A percentile compares a stretch with the other conserved stretches of the same genome.
phyloP scores from a whole-genome alignment of 441 rosid genomes.

The Viola pubescens region DNA sequence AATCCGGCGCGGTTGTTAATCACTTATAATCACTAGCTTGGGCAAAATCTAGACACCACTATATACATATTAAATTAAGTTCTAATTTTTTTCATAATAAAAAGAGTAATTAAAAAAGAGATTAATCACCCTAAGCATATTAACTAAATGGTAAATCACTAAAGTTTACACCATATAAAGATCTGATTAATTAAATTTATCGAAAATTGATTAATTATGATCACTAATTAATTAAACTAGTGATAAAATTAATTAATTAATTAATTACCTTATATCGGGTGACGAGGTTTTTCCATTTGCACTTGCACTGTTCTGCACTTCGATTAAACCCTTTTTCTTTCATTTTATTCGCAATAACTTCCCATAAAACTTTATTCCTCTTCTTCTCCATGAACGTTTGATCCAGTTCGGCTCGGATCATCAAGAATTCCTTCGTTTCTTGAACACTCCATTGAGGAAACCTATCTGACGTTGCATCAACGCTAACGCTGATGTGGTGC shows the following conservation, averaged over 20 bases:
- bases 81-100: no score
- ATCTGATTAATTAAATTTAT: no score
- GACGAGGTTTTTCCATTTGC: conserved; percentile 98
- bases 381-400: conserved; percentile 88
- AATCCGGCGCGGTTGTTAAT: no score
- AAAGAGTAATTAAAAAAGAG: no score
- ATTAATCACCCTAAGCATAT: no score
- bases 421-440: conserved; percentile 76
- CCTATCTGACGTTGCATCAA: conserved; percentile 48
- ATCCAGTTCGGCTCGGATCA: conserved; percentile 75
- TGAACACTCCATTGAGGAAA: conserved; percentile 93
- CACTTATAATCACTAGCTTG: no score
- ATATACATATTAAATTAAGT: no score
- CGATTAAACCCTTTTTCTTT: conserved; percentile 73
- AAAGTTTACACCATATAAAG: neutral
- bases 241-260: neutral
- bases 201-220: no score
- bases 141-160: no score
- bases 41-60: no score
- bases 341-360: conserved; percentile 62
- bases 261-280: conserved; percentile 73
- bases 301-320: conserved; percentile 97
- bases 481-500: conserved; percentile 33
- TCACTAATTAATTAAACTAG: neutral
- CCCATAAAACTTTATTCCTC: conserved; percentile 88